phyloP scores from a whole-genome alignment of 179 eudicot species.

The Drosera spatulata region DNA sequence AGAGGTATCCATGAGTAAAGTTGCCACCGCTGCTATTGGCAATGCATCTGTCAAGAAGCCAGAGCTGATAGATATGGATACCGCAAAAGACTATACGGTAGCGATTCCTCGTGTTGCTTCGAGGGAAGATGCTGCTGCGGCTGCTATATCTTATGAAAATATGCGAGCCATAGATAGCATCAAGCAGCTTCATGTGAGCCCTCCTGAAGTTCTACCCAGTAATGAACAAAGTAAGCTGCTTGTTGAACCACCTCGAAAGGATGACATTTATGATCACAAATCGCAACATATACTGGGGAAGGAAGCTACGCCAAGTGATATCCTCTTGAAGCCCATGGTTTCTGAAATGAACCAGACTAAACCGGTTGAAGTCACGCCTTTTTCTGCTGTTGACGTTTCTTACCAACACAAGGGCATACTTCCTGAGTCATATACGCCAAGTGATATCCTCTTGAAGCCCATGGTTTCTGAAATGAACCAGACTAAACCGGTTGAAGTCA shows the following conservation, averaged over 20 bases:
- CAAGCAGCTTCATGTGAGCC: conserved; percentile 34
- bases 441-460: conserved; percentile 12
- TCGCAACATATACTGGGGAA: conserved; percentile 16
- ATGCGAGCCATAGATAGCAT: conserved; percentile 24
- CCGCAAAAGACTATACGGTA: conserved; percentile 28
- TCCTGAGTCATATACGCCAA: conserved; percentile 8
- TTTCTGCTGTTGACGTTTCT: conserved; percentile 1
- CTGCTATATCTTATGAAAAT: conserved; percentile 23
- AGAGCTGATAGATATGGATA: conserved; percentile 26
- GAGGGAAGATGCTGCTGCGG: conserved; percentile 22
- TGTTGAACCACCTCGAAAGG: conserved; percentile 22
- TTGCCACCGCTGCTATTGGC: conserved; percentile 21
- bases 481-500: conserved; percentile 14
- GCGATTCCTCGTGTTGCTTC: conserved; percentile 17
- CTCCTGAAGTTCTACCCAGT: conserved; percentile 22
- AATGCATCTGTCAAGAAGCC: conserved; percentile 20
- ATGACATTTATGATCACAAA: conserved; percentile 22
- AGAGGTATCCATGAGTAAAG: conserved; percentile 2
- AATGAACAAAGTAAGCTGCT: conserved; percentile 27
- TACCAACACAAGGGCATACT: neutral
- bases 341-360: conserved; percentile 18
- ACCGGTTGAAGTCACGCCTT: conserved; percentile 11
- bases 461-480: conserved; percentile 19
- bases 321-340: conserved; percentile 13
- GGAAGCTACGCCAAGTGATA: conserved; percentile 19